Conservation (phyloP, 1,284 basidiomycete genomes). For the Boletellus deceptivus region DNA sequence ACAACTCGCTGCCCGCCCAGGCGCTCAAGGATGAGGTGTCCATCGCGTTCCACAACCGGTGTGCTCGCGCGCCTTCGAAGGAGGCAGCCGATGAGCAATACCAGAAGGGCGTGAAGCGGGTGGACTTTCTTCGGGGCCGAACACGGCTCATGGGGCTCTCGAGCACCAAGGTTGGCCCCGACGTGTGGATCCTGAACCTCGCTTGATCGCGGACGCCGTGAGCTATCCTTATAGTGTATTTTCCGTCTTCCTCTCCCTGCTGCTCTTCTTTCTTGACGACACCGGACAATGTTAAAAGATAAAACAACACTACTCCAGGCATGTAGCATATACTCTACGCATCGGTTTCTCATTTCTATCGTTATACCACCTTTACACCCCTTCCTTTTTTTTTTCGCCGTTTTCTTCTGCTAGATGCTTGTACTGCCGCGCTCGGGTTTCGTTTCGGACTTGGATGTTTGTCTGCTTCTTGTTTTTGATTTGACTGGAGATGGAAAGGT, state of each 20-base stretch:
- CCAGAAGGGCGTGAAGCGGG: constrained; percentile 41
- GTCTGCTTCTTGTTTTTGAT: background rate
- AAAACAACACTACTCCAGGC: constrained; percentile 9
- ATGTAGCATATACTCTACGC: constrained; percentile 25
- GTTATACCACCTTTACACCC: constrained; percentile 19
- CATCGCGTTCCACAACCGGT: constrained; percentile 44
- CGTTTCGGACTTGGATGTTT: constrained; percentile 2
- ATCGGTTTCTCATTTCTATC: constrained; percentile 20
- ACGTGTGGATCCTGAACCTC: constrained; percentile 29
- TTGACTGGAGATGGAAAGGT: background rate
- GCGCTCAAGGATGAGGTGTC: constrained; percentile 37
- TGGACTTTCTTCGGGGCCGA: constrained; percentile 43
- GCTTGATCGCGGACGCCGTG: constrained; percentile 6
- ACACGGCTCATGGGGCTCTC: constrained; percentile 39
- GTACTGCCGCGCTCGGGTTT: background rate
- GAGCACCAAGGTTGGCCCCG: constrained; percentile 32
- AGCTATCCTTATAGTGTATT: constrained; percentile 28
- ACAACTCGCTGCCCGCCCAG: constrained; percentile 34
- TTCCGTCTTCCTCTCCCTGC: background rate
- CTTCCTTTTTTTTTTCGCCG: background rate
- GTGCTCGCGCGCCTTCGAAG: constrained; percentile 17
- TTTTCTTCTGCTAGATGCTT: background rate
- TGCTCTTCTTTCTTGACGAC: background rate
- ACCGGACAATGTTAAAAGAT: constrained; percentile 18
- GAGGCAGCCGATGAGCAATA: constrained; percentile 28